Conservation (phyloP, 768 basidiomycete genomes). For the Leucocoprinus sp. region DNA sequence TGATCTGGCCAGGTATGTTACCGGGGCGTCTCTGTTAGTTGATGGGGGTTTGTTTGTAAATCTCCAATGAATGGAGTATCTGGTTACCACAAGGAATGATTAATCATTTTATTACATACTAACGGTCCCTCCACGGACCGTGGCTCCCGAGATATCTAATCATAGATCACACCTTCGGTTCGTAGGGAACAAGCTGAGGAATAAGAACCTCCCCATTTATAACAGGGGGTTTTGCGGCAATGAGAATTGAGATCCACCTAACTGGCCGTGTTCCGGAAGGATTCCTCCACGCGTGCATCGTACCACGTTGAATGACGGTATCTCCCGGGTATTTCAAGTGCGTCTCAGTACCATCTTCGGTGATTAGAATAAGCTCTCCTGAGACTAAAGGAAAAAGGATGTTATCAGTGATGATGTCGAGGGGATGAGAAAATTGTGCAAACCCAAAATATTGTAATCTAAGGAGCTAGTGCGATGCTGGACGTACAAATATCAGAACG, state of each 20-base stretch:
- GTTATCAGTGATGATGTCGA: constrained; percentile 5
- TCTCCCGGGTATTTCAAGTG: constrained; percentile 48
- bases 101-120: constrained; percentile 1
- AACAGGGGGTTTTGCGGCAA: constrained; percentile 46
- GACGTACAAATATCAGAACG: not conserved
- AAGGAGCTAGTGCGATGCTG: constrained; percentile 46
- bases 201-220: constrained; percentile 34
- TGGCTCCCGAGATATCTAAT: not conserved
- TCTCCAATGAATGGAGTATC: constrained; percentile 38
- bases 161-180: constrained; percentile 4
- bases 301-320: constrained; percentile 48
- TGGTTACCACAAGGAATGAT: not conserved
- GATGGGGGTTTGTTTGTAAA: constrained; percentile 74
- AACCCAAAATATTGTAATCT: constrained; percentile 55
- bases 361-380: constrained; percentile 47
- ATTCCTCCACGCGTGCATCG: constrained; percentile 56
- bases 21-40: constrained; percentile 55
- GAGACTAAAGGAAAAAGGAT: constrained; percentile 30
- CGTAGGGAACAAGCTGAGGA: constrained; percentile 19
- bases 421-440: constrained; percentile 13
- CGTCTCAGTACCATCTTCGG: constrained; percentile 48
- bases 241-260: constrained; percentile 43
- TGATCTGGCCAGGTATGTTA: constrained; percentile 64
- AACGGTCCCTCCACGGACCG: constrained; percentile 4
- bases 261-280: constrained; percentile 38